Base-by-base conservation (phyloP, 2,329 filamentous ascomycete species). In the Botryotinia narcissicola region DNA sequence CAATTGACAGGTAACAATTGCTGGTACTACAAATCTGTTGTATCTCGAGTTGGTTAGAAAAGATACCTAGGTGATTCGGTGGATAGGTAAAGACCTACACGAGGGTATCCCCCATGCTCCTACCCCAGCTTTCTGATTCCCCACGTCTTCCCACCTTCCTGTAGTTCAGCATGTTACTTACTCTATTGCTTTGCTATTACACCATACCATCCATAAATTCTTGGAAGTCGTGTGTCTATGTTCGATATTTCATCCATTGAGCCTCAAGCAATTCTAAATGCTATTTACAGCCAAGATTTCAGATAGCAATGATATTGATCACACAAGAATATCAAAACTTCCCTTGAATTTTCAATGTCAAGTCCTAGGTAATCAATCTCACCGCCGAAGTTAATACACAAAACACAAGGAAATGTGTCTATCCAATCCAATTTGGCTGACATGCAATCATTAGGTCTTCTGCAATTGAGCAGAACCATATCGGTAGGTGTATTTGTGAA, bases 331-430 rank as follows among this genome's bases (percentile, higher is more conserved):
- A 44, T 66, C 32, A 32, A 66, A 48, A 37, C 32, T 42, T 57
- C 57, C 46, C 32, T 9, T 57, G 29, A n/a, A 54, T 71, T 40
- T 57, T 42, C 59, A 66, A 72, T 72, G 70, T 66, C 60, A 57
- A 67, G 70, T 32, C 70, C 70, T 42, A 67, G 60, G 70, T 72
- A 72, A 66, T 48, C 35, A 6, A 66, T 40, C 60, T 71, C 69
- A 64, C 44, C 42, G 42, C 42, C 59, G n/a, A 57, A 57, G 22
- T 32, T 7, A 57, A 42, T 57, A 29, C 51, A 18, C 18, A 10
- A 37, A 29, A 18, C 25, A 37, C 35, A 57, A 42, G 18, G 40
- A 37, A 57, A 32, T n/a, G 40, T 66, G 48, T 42, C 5, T 48
- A 35, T 57, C 5, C 35, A 57, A 42, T 57, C 48, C n/a, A 29